phyloP scores from a whole-genome alignment of 768 basidiomycete species.

The Strobilomyces echinocephalus region DNA sequence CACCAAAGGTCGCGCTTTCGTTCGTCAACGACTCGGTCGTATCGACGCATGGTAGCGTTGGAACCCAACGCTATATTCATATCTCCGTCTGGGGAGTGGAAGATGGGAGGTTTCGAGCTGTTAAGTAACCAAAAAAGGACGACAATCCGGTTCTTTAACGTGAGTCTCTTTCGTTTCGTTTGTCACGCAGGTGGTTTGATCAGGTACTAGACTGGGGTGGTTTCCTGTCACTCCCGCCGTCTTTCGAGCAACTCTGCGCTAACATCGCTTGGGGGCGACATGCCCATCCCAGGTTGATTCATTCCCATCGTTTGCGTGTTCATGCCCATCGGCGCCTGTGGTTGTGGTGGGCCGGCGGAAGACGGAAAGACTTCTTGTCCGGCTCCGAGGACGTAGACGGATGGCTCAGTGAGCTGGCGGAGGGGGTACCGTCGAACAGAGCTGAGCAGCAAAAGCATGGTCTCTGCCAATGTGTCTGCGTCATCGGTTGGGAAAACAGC shows the following conservation, averaged over 20 bases:
- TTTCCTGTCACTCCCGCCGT: too few species aligned
- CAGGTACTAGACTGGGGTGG: too few species aligned
- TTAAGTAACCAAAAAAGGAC: constrained; percentile 82
- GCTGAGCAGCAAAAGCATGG: constrained; percentile 51
- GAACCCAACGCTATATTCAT: constrained; percentile 79
- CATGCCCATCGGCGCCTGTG: constrained; percentile 25
- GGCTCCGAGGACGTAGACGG: constrained; percentile 62
- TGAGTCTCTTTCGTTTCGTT: constrained; percentile 40
- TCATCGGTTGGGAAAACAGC: constrained; percentile 9
- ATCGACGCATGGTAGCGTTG: constrained; percentile 80
- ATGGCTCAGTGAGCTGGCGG: constrained; percentile 57
- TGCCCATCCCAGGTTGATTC: constrained; percentile 22
- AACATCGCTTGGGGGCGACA: too few species aligned
- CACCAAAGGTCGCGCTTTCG: constrained; percentile 69
- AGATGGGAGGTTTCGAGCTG: constrained; percentile 90
- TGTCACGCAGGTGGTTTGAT: too few species aligned
- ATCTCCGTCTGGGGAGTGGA: constrained; percentile 94
- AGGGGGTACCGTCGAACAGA: constrained; percentile 69
- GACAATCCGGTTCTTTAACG: constrained; percentile 75
- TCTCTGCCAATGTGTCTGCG: constrained; percentile 40
- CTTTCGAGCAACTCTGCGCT: too few species aligned
- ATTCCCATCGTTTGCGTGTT: constrained; percentile 23
- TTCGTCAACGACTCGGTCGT: constrained; percentile 84
- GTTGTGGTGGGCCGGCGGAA: constrained; percentile 32
- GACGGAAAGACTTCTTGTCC: constrained; percentile 59